Conservation (phyloP, 2,329 filamentous ascomycete genomes). For the Daldinia sp. region DNA sequence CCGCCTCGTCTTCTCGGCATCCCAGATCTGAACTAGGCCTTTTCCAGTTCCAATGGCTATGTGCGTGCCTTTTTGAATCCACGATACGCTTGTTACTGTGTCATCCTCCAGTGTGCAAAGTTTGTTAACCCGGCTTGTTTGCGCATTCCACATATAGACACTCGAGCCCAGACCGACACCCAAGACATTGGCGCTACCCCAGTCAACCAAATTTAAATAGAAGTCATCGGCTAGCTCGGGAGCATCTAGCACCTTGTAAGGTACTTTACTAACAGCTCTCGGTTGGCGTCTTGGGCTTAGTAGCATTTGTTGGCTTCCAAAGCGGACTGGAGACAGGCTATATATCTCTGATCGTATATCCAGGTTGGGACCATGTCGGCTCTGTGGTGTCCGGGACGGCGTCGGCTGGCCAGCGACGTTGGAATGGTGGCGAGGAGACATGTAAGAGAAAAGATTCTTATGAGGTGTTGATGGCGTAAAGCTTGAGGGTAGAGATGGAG, state of each 20-base stretch:
- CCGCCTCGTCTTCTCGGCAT: constrained; percentile 86
- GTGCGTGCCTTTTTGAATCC: constrained; percentile 98
- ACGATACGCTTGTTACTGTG: constrained; percentile 94
- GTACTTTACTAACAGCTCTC: constrained; percentile 92
- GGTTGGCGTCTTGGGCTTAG: constrained; percentile 90
- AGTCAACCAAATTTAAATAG: constrained; percentile 96
- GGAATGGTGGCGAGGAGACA: constrained; percentile 78
- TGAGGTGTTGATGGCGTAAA: constrained; percentile 94
- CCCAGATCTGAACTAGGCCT: constrained; percentile 97
- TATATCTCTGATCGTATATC: constrained; percentile 94
- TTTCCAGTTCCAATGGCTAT: constrained; percentile 95
- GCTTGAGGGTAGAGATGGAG: constrained; percentile 74
- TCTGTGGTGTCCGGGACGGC: constrained; percentile 89
- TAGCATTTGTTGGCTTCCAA: constrained; percentile 92
- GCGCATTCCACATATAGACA: constrained; percentile 98
- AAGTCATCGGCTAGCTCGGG: constrained; percentile 97
- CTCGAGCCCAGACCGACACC: constrained; percentile 92
- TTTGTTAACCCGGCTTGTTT: constrained; percentile 90
- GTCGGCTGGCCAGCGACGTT: constrained; percentile 84
- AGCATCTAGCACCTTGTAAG: constrained; percentile 96
- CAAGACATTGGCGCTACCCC: constrained; percentile 94
- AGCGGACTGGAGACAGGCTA: constrained; percentile 92
- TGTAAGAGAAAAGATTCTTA: constrained; percentile 96
- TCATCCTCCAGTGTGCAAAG: constrained; percentile 94
- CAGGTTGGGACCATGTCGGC: constrained; percentile 86